These are phyloP conservation scores for Dictyostelium discoideum DNA, from an alignment of 78 protist species.

Conservation along the genomic window dicty_2.7 NC_007088.5:1339001-1339500, in stretches of 20 bases:
- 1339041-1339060: no score
- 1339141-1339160: conserved; percentile 92
- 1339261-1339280: conserved; percentile 1
- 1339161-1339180: conserved; percentile 94
- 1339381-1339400: conserved; percentile 32
- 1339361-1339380: conserved; percentile 49
- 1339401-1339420: neutral
- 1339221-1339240: conserved; percentile 46
- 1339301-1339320: neutral
- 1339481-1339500: neutral
- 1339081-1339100: conserved; percentile 43
- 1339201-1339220: conserved; percentile 30
- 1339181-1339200: conserved; percentile 71
- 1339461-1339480: neutral
- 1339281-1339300: conserved; percentile 7
- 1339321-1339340: conserved; percentile 41
- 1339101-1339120: conserved; percentile 82
- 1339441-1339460: neutral
- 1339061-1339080: no score
- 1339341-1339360: conserved; percentile 21
- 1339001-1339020: no score
- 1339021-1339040: no score
- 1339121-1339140: conserved; percentile 93
- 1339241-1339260: conserved; percentile 2
- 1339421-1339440: neutral